phyloP scores from a whole-genome alignment of 225 moss, liverwort and hornwort species.

The Pseudoscleropodium purum region DNA sequence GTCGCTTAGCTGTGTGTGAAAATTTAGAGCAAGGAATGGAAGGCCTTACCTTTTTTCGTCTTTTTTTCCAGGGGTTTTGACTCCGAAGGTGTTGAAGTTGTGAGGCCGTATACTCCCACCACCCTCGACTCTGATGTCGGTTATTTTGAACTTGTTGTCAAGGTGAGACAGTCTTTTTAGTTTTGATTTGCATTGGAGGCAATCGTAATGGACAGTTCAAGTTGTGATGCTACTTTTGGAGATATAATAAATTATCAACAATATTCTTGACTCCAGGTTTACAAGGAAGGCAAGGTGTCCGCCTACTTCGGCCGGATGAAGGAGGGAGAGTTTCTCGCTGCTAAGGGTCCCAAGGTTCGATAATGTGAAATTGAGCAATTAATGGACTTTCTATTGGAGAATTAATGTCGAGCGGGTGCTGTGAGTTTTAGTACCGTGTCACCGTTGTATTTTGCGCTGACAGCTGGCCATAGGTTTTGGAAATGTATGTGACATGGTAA shows the following conservation, averaged over 20 bases:
- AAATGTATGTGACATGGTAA: background rate
- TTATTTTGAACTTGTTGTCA: conserved; percentile 83
- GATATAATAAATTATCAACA: background rate
- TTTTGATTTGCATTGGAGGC: background rate
- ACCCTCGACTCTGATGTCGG: conserved; percentile 86
- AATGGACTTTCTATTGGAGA: background rate
- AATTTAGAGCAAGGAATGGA: background rate
- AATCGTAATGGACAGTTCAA: background rate
- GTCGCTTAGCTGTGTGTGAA: background rate
- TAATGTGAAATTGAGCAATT: background rate
- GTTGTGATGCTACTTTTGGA: background rate
- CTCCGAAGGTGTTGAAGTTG: conserved; percentile 68
- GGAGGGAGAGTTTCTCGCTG: conserved; percentile 66
- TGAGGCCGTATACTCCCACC: conserved; percentile 91
- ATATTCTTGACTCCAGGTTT: conserved; percentile 43
- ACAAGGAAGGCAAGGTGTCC: conserved; percentile 89
- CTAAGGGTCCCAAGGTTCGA: conserved; percentile 89
- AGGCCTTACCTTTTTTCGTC: background rate
- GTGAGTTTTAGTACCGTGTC: background rate
- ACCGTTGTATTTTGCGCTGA: background rate
- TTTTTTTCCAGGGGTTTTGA: conserved; percentile 52
- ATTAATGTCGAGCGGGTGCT: background rate
- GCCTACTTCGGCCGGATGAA: conserved; percentile 85
- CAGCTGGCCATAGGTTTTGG: background rate
- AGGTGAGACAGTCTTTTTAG: conserved; percentile 39